phyloP scores from a whole-genome alignment of 1,284 basidiomycete species.

The Ganoderma resinaceum region DNA sequence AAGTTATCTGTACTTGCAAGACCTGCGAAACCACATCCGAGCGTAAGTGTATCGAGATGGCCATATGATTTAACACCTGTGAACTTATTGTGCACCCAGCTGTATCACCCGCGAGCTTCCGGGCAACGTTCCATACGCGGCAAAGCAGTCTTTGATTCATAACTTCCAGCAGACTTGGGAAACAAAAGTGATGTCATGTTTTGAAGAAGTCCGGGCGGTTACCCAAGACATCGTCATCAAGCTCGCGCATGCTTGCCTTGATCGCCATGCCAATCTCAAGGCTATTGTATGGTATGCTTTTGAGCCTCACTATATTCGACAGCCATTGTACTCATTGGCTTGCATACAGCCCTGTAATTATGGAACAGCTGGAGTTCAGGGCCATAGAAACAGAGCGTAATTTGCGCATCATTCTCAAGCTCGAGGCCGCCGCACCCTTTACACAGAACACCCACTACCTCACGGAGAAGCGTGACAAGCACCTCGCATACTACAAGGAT shows the following conservation, averaged over 20 bases:
- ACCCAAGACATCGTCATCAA: not conserved
- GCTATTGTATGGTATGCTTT: not conserved
- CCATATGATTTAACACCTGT: not conserved
- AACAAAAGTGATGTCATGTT: conserved; percentile 40
- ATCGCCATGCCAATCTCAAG: not conserved
- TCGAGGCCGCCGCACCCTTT: conserved; percentile 39
- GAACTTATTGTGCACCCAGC: conserved; percentile 37
- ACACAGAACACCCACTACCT: conserved; percentile 44
- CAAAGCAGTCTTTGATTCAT: conserved; percentile 50
- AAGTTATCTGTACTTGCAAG: not conserved
- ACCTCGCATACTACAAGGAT: conserved; percentile 7
- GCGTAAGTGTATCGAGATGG: not conserved
- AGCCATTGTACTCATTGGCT: not conserved
- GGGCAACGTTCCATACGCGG: conserved; percentile 56
- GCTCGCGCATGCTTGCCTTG: not conserved
- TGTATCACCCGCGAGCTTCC: conserved; percentile 60
- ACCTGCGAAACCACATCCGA: not conserved
- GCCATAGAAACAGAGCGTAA: conserved; percentile 10
- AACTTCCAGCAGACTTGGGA: conserved; percentile 51
- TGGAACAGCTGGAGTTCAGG: not conserved
- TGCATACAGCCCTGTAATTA: not conserved
- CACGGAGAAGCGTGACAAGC: conserved; percentile 19
- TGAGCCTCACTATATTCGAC: not conserved
- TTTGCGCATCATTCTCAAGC: conserved; percentile 32
- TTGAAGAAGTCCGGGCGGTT: not conserved